phyloP scores from a whole-genome alignment of 1,139 yeast species.

The Hemisphaericaspora lyxosophila region DNA sequence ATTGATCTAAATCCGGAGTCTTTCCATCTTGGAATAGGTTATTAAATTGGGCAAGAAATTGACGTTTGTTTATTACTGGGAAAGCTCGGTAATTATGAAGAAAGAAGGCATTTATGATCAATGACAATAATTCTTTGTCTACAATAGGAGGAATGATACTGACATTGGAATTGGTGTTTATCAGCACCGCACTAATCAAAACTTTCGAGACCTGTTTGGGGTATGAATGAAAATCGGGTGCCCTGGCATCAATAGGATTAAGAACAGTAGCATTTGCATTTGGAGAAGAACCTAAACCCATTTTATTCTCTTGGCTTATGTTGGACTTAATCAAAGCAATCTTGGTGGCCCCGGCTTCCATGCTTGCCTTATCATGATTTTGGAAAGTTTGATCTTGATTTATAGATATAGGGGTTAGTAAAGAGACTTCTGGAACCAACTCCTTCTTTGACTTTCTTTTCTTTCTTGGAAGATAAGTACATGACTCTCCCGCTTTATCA shows the following conservation, averaged over 20 bases:
- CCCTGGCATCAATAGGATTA: slow-evolving; percentile 16
- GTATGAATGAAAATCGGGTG: slow-evolving; percentile 17
- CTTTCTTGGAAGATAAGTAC: slow-evolving; percentile 46
- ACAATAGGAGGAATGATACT: slow-evolving; percentile 18
- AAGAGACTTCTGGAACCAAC: not conserved
- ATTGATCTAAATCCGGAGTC: slow-evolving; percentile 11
- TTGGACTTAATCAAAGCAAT: not conserved
- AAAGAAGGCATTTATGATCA: slow-evolving; percentile 34
- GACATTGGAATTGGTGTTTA: slow-evolving; percentile 17
- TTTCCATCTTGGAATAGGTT: slow-evolving; percentile 5
- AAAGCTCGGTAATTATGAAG: slow-evolving; percentile 43
- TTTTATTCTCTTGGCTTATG: not conserved
- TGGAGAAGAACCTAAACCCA: slow-evolving; percentile 1
- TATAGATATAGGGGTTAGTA: not conserved
- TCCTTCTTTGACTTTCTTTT: slow-evolving; percentile 16
- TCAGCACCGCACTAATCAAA: slow-evolving; percentile 17
- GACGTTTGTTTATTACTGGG: slow-evolving; percentile 41
- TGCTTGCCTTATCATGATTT: not conserved
- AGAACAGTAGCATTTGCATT: slow-evolving; percentile 9
- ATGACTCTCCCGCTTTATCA: slow-evolving; percentile 31
- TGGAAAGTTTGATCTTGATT: not conserved
- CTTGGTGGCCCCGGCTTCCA: not conserved
- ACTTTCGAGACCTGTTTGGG: slow-evolving; percentile 17
- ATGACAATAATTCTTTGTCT: slow-evolving; percentile 13
- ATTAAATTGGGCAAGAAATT: slow-evolving; percentile 29